phyloP scores from a whole-genome alignment of 176 grass and related monocot species.

The Paspalum notatum region DNA sequence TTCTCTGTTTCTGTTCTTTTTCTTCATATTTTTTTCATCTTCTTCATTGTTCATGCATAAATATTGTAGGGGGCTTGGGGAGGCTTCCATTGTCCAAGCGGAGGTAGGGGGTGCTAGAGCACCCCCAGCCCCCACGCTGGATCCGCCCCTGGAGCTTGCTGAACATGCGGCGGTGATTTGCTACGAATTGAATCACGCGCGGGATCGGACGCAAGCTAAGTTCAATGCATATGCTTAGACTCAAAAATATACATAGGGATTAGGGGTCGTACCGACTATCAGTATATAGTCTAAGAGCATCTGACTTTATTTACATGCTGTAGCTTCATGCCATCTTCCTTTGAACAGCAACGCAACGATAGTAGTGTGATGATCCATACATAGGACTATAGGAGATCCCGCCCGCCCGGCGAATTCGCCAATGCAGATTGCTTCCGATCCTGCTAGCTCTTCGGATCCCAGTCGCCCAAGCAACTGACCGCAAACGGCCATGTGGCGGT shows the following conservation, averaged over 20 bases:
- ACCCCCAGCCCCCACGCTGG: no score
- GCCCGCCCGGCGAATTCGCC: neutral
- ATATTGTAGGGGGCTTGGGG: no score
- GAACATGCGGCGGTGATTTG: neutral
- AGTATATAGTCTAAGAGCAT: no score
- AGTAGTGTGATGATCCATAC: neutral
- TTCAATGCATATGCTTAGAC: neutral
- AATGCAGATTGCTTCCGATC: neutral
- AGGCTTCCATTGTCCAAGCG: no score
- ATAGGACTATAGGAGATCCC: no score
- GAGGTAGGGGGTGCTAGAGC: no score
- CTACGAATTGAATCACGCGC: neutral
- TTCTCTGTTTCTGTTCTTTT: no score
- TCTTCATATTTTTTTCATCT: no score
- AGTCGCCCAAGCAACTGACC: neutral
- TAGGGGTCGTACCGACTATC: no score
- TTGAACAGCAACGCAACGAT: neutral
- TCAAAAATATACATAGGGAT: neutral
- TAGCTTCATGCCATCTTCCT: conserved; percentile 9
- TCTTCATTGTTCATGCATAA: no score
- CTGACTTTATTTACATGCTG: no score
- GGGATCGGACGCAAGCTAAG: neutral
- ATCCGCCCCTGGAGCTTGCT: neutral
- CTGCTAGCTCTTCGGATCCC: conserved; percentile 29
- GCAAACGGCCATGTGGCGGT: conserved; percentile 16